phyloP scores from a whole-genome alignment of 2,329 filamentous ascomycete species.

The Phaeosphaeria sp. region DNA sequence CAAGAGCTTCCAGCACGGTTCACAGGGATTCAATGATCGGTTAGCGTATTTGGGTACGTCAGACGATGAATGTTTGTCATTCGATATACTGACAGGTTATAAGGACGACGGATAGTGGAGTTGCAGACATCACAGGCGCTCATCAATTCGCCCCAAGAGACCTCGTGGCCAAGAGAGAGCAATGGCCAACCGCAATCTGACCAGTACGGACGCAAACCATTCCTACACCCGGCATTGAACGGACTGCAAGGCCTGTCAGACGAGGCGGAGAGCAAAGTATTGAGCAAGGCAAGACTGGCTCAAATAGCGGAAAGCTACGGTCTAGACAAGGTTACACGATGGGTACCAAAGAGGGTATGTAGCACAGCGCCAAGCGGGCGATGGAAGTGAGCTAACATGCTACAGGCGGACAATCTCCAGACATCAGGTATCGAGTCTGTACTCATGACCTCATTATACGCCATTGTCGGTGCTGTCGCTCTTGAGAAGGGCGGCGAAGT shows the following conservation, averaged over 20 bases:
- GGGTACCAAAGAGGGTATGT: constrained; percentile 83
- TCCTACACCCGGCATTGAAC: constrained; percentile 72
- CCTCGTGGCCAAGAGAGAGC: constrained; percentile 26
- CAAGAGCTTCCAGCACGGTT: constrained; percentile 96
- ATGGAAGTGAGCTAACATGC: constrained; percentile 7
- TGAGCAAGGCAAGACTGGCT: constrained; percentile 70
- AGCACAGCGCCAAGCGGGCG: neutral
- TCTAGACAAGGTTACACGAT: constrained; percentile 77
- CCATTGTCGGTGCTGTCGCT: constrained; percentile 87
- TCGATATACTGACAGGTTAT: constrained; percentile 16
- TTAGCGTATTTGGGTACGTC: constrained; percentile 82
- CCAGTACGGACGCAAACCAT: constrained; percentile 64
- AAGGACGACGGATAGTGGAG: constrained; percentile 69
- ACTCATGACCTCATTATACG: constrained; percentile 78
- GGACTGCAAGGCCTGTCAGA: constrained; percentile 75
- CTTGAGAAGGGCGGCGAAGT: constrained; percentile 83
- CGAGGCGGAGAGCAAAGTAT: constrained; percentile 65
- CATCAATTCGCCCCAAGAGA: constrained; percentile 55
- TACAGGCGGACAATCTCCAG: constrained; percentile 69
- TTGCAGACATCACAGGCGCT: constrained; percentile 70
- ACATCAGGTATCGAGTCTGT: constrained; percentile 78
- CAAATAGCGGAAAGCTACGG: constrained; percentile 73
- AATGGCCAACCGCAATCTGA: constrained; percentile 33
- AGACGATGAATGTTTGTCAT: neutral
- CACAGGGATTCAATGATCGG: constrained; percentile 92